phyloP scores from a whole-genome alignment of 306 rosid genomes.

The Glycine tomentella region DNA sequence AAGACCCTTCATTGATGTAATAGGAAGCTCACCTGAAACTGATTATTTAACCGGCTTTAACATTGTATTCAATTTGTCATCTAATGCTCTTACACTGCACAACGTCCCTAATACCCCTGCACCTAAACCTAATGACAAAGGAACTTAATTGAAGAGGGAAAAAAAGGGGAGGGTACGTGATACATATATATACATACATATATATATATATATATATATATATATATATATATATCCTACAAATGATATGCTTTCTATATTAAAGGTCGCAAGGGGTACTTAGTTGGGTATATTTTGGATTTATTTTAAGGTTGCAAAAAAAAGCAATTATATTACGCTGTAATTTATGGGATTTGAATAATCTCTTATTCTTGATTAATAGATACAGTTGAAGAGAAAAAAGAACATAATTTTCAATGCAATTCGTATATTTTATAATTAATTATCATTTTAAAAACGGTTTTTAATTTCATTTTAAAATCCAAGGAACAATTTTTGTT shows the following conservation, averaged over 20 bases:
- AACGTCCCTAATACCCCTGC: neutral
- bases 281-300: no score
- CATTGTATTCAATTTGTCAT: neutral
- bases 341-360: no score
- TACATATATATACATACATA: neutral
- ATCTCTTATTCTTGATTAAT: no score
- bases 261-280: no score
- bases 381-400: no score
- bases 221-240: neutral
- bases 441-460: no score
- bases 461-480: no score
- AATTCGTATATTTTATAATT: no score
- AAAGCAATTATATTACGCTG: no score
- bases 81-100: neutral
- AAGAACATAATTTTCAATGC: no score
- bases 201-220: neutral
- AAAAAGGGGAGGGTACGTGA: neutral
- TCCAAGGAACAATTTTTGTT: no score
- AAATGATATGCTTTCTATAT: neutral
- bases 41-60: constrained; percentile 31
- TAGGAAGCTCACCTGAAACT: constrained; percentile 54
- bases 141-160: neutral
- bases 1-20: constrained; percentile 16
- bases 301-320: no score
- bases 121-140: neutral